phyloP scores from a whole-genome alignment of 106 monocot species.

The Gastrodia elata region DNA sequence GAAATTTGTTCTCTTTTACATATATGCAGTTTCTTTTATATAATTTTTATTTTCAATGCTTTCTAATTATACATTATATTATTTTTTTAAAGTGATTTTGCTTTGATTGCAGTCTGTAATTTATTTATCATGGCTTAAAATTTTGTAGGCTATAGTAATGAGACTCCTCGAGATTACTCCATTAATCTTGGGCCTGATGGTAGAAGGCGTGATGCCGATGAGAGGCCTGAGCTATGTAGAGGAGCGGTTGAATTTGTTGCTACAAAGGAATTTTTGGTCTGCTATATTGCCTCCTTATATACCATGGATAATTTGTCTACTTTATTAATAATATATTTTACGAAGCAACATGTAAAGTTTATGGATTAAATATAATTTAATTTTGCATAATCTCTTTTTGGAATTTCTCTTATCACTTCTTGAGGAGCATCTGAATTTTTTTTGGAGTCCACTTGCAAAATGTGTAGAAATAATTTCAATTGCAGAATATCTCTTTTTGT shows the following conservation, averaged over 20 bases:
- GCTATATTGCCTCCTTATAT: slow-evolving; percentile 4
- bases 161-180: slow-evolving; percentile 88
- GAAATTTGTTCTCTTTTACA: background rate
- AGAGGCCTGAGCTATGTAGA: slow-evolving; percentile 93
- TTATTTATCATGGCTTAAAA: background rate
- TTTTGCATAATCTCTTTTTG: background rate
- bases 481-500: background rate
- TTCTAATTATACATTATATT: background rate
- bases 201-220: slow-evolving; percentile 96
- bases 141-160: slow-evolving; percentile 72
- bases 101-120: background rate
- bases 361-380: background rate
- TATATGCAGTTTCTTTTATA: background rate
- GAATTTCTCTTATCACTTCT: background rate
- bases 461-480: background rate
- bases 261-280: slow-evolving; percentile 97
- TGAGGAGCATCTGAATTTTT: background rate
- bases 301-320: background rate
- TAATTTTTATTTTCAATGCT: background rate
- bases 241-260: slow-evolving; percentile 99
- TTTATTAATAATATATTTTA: background rate
- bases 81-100: background rate
- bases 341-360: background rate
- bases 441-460: background rate
- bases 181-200: slow-evolving; percentile 95